Evolutionary conservation across 345 rosid species (phyloP).

Genomic region (Citrus medica): DNA sequence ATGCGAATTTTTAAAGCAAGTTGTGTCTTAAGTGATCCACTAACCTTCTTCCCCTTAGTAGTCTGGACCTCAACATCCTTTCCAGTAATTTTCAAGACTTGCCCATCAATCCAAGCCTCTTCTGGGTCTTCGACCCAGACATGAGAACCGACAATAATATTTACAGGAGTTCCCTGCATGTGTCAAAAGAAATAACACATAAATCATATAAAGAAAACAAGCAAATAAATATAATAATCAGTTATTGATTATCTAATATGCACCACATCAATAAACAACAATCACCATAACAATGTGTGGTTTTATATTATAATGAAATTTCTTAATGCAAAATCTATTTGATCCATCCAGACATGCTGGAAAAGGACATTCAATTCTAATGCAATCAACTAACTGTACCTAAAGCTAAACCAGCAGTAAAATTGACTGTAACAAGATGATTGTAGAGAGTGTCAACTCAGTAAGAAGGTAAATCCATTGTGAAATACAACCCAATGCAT

Average conservation of each 20-base stretch:
- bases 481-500: background rate
- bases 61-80: constrained; percentile 48
- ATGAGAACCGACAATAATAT: constrained; percentile 86
- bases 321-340: background rate
- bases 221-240: background rate
- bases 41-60: constrained; percentile 61
- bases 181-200: constrained; percentile 5
- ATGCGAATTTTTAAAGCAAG: background rate
- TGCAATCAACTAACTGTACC: background rate
- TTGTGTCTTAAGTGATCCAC: constrained; percentile 7
- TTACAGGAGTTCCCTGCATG: constrained; percentile 78
- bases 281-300: background rate
- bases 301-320: background rate
- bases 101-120: constrained; percentile 77
- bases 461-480: background rate
- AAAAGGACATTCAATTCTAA: background rate
- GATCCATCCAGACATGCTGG: background rate
- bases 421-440: background rate
- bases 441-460: background rate
- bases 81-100: constrained; percentile 65
- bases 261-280: background rate
- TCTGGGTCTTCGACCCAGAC: constrained; percentile 86
- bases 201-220: background rate
- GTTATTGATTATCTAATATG: background rate
- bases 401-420: background rate